Base-by-base conservation (phyloP, 192 early-diverging fungal genomes). In the Pilobolus umbonatus region DNA sequence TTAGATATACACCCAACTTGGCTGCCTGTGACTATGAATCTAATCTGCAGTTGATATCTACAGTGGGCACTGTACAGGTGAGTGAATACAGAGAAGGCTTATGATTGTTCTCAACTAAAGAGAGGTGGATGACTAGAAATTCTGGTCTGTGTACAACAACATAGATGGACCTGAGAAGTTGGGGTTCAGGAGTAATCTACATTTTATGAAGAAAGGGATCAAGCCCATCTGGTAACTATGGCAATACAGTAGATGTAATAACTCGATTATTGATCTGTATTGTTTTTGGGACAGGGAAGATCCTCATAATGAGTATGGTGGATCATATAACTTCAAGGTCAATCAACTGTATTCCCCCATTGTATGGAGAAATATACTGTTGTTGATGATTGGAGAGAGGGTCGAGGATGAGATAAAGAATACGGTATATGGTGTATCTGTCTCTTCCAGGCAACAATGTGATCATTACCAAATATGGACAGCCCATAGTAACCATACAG, bases 141-240 rank as follows among this genome's bases (percentile, higher is more conserved):
- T 65, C 22, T 65, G 64, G 64, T 55, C 64, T 39, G 56, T 65
- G 2, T 65, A 65, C 46, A 65, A 65, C 36, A 65, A 65, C 35
- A 65, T 65, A 14, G 64, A 57, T 22, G 64, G 64, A n/a, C 64
- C 64, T 2, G 64, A 65, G 9, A 43, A 42, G 17, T 36, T 65
- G 1, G 56, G 56, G 2, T 65, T 57, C 51, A 25, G 64, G 9
- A 40, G 43, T 36, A 65, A 59, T 45, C 25, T 58, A 14, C 64
- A 65, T 39, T 65, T 65, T 54, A 65, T 65, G 64, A 46, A 49
- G 14, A 65, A 65, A 53, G 64, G 64, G 10, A 65, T 65, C 45
- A 65, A 65, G 32, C 64, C 64, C 8, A 65, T 65, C 7, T 65
- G 64, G 64, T 65, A 59, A 47, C n/a, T n/a, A n/a, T 43, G 31